A percentile compares a stretch with the other conserved stretches of the same genome.
Conservation (phyloP, 176 grass and related monocot species). For the Alopecurus myosuroides region DNA sequence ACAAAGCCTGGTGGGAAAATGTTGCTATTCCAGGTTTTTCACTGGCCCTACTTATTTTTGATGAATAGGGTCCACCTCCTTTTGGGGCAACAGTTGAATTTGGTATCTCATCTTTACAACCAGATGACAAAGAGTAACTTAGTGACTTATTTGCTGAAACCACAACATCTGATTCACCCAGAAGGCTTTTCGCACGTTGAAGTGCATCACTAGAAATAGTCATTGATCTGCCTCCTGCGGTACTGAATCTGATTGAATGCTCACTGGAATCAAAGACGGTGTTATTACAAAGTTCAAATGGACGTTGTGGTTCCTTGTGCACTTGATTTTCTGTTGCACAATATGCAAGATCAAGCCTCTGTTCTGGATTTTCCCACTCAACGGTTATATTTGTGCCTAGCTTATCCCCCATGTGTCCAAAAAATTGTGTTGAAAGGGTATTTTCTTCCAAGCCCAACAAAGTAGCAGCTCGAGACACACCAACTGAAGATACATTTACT, state of each 20-base stretch:
- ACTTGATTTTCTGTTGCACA: slow-evolving; percentile 36
- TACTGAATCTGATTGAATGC: slow-evolving; percentile 56
- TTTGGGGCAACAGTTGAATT: slow-evolving; percentile 25
- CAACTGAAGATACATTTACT: slow-evolving; percentile 67
- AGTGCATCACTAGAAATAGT: slow-evolving; percentile 67
- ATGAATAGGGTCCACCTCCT: slow-evolving; percentile 34
- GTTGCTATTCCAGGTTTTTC: slow-evolving; percentile 5
- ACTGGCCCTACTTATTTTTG: background rate
- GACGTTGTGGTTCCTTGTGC: slow-evolving; percentile 26
- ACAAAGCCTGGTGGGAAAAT: background rate
- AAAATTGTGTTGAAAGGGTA: slow-evolving; percentile 54
- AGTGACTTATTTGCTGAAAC: slow-evolving; percentile 28
- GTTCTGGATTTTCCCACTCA: slow-evolving; percentile 25
- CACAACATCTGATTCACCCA: slow-evolving; percentile 46
- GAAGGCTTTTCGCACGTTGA: slow-evolving; percentile 66
- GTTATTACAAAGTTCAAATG: slow-evolving; percentile 20
- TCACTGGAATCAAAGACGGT: slow-evolving; percentile 19
- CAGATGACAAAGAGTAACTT: slow-evolving; percentile 6
- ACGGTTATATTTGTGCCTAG: slow-evolving; percentile 39
- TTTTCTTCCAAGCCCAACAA: slow-evolving; percentile 75
- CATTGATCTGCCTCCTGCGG: slow-evolving; percentile 57
- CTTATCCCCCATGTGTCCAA: slow-evolving; percentile 46
- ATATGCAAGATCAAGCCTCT: slow-evolving; percentile 20
- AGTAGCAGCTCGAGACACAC: slow-evolving; percentile 65
- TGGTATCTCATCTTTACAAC: slow-evolving; percentile 30